phyloP scores from a whole-genome alignment of 208 protist species.

The Trypanosoma rangeli region DNA sequence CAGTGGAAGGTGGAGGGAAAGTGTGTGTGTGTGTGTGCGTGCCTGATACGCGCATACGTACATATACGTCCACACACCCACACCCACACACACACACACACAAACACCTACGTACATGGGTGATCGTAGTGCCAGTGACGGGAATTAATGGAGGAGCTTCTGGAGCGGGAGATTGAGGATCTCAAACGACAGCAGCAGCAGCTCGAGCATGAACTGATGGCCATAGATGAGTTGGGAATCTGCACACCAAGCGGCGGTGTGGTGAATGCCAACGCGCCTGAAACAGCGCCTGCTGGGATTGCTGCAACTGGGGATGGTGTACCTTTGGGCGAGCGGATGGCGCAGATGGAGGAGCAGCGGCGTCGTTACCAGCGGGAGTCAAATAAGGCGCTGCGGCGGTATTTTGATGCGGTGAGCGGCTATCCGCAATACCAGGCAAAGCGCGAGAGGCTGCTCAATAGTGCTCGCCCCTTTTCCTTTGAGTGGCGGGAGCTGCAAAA shows the following conservation, averaged over 20 bases:
- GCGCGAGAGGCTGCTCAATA: conserved; percentile 38
- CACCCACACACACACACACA: neutral
- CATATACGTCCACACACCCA: neutral
- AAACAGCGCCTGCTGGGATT: neutral
- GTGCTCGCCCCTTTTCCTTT: conserved; percentile 67
- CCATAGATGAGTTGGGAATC: conserved; percentile 16
- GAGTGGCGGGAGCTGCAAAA: conserved; percentile 51
- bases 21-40: neutral
- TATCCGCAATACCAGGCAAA: conserved; percentile 50
- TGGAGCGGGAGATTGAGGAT: conserved; percentile 24
- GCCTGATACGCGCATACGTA: neutral
- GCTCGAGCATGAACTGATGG: conserved; percentile 15
- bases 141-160: conserved; percentile 20
- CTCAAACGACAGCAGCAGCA: conserved; percentile 13
- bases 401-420: conserved; percentile 50
- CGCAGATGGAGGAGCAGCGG: conserved; percentile 49
- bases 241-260: neutral
- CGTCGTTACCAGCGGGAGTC: conserved; percentile 50
- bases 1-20: neutral
- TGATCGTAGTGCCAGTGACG: neutral
- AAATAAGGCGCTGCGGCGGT: conserved; percentile 50
- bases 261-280: conserved; percentile 9
- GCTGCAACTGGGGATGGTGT: neutral
- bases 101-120: neutral
- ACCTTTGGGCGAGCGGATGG: conserved; percentile 24